Percentiles rank a stretch among this genome's conserved stretches.
Evolutionary conservation across 176 grass and related monocot genomes (phyloP).

Genomic region (Echinochloa phyllopogon): DNA sequence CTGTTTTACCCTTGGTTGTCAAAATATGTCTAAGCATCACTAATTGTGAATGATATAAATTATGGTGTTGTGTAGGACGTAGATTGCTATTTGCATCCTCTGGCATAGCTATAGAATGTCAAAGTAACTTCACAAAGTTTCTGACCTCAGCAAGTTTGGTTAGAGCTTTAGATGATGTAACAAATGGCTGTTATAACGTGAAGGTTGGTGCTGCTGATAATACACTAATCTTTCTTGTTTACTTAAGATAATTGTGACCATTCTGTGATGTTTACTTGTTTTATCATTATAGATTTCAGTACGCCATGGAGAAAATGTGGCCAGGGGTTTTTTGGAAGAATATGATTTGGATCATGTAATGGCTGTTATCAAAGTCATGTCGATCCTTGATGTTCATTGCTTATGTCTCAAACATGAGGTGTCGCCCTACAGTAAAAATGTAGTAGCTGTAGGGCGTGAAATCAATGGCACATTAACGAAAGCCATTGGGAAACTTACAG

Average conservation of each 20-base stretch:
- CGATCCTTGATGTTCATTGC: neutral
- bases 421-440: neutral
- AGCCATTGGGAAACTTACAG: neutral
- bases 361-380: conserved; percentile 23
- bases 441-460: conserved; percentile 5
- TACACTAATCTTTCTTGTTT: neutral
- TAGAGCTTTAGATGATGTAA: neutral
- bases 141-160: neutral
- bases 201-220: conserved; percentile 25
- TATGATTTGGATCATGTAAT: conserved; percentile 12
- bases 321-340: neutral
- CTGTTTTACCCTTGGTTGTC: neutral
- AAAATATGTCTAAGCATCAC: neutral
- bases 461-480: neutral
- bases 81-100: neutral
- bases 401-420: neutral
- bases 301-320: neutral
- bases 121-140: neutral
- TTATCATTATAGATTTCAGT: neutral
- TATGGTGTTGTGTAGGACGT: neutral
- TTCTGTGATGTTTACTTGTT: neutral
- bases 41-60: neutral
- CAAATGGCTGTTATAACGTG: neutral
- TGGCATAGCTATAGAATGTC: neutral
- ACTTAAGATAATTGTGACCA: neutral